Evolutionary conservation across 805 yeast species (phyloP), one percentile per base, ranked within the genome.

Genomic region (Huiozyma naganishii): DNA sequence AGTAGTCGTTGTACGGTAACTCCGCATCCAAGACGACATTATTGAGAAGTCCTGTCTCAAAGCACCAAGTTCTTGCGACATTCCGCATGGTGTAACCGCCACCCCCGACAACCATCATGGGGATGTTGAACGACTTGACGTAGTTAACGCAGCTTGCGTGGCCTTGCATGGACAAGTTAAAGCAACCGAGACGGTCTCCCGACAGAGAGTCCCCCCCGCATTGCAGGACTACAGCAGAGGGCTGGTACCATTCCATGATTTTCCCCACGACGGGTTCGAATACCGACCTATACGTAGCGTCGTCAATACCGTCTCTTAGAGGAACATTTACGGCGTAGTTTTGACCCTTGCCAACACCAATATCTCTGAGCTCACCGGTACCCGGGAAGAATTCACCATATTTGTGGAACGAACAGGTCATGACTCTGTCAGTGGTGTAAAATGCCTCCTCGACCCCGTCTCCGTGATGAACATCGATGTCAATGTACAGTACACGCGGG

Each of bases 371-470:
- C 52, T 85, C 84, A 27, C 98, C 98, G 0, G 98, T 90, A 10
- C 96, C 97, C 3, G 98, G 98, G 73, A 90, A 90, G 60, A 87
- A 90, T 62, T 87, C 92, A 17, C 97, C 97, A 62, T 81, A 90
- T 65, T 88, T 90, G 71, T 89, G 97, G 72, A 89, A 89, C 8
- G 94, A 83, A 52, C 89, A 89, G 1, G 97, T 89, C 96, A 89
- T 88, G 39, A 89, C 97, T 47, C 97, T 70, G 63, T 89, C 97
- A 1, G 96, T 85, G 12, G 92, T 77, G 66, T 90, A 85, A 58
- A 90, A 90, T 1, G 97, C 97, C 64, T 90, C 97, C 63, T 90
- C 95, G 13, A 90, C 97, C 51, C 97, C 97, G 64, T 90, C 97
- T 38, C 97, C 97, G 59, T 90, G 97, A 62, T 90, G 97, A 10